phyloP scores from a whole-genome alignment of 352 stramenopile species.

The Phytophthora palmivora region DNA sequence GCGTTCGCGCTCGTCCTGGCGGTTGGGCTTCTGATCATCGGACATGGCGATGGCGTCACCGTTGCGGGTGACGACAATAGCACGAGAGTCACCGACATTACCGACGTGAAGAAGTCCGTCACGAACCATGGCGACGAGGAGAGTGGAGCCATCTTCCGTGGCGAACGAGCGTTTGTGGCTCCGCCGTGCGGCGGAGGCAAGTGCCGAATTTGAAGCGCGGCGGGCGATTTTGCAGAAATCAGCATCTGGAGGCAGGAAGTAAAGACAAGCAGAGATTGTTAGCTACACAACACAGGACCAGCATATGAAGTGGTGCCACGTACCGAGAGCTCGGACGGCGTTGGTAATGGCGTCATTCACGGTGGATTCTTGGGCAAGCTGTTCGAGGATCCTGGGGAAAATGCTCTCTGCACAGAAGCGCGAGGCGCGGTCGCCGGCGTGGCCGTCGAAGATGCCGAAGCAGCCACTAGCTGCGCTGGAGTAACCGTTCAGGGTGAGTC shows the following conservation, averaged over 20 bases:
- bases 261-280: conserved; percentile 5
- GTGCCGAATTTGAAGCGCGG: conserved; percentile 42
- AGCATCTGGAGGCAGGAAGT: conserved; percentile 40
- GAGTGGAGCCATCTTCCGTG: conserved; percentile 84
- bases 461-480: conserved; percentile 61
- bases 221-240: conserved; percentile 74
- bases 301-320: conserved; percentile 14
- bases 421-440: conserved; percentile 80
- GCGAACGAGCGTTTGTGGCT: conserved; percentile 51
- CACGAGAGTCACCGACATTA: conserved; percentile 87
- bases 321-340: conserved; percentile 67
- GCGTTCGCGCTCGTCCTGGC: conserved; percentile 73
- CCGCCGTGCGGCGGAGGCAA: conserved; percentile 26
- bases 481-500: conserved; percentile 86
- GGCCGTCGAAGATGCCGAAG: conserved; percentile 87
- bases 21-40: conserved; percentile 84
- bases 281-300: background rate
- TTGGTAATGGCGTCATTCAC: conserved; percentile 66
- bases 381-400: conserved; percentile 68
- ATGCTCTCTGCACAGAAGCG: conserved; percentile 80
- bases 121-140: conserved; percentile 79
- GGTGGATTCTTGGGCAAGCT: conserved; percentile 37
- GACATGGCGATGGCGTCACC: conserved; percentile 69
- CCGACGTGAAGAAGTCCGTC: conserved; percentile 73
- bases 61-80: conserved; percentile 67